Evolutionary conservation across 257 asterid species (phyloP).

Genomic region (Avicennia marina): DNA sequence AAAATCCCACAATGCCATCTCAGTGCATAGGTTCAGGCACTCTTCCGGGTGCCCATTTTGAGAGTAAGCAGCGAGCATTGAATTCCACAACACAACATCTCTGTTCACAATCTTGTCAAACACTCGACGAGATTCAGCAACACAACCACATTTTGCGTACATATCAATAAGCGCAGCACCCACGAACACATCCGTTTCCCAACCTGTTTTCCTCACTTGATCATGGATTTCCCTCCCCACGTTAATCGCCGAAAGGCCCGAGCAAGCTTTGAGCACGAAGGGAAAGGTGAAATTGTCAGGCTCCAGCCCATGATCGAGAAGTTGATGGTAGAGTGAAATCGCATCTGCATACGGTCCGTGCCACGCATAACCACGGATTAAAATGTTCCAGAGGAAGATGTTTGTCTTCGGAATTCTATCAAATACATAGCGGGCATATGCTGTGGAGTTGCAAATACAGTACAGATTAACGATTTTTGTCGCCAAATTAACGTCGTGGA

Average conservation of each 20-base stretch:
- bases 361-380: conserved; percentile 68
- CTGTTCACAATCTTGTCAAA: conserved; percentile 40
- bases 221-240: conserved; percentile 48
- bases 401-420: conserved; percentile 51
- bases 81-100: conserved; percentile 64
- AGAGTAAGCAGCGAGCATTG: conserved; percentile 56
- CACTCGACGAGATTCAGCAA: conserved; percentile 33
- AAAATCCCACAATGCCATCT: conserved; percentile 36
- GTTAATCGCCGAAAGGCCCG: conserved; percentile 34
- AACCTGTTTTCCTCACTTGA: conserved; percentile 31
- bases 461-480: conserved; percentile 53
- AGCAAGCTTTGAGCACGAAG: conserved; percentile 56
- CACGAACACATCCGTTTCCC: conserved; percentile 57
- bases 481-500: conserved; percentile 30
- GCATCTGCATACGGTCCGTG: conserved; percentile 48
- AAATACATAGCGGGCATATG: conserved; percentile 47
- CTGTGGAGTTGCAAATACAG: conserved; percentile 29
- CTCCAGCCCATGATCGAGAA: conserved; percentile 39
- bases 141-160: conserved; percentile 61
- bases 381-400: conserved; percentile 59
- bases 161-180: conserved; percentile 56
- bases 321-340: conserved; percentile 34
- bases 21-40: conserved; percentile 39
- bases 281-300: conserved; percentile 63
- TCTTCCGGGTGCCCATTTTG: conserved; percentile 47